A percentile compares a stretch with the other conserved stretches of the same genome.
These are phyloP conservation scores for Patellifolia procumbens DNA, from an alignment of 179 eudicot species.

Conservation along the genomic window DNA sequence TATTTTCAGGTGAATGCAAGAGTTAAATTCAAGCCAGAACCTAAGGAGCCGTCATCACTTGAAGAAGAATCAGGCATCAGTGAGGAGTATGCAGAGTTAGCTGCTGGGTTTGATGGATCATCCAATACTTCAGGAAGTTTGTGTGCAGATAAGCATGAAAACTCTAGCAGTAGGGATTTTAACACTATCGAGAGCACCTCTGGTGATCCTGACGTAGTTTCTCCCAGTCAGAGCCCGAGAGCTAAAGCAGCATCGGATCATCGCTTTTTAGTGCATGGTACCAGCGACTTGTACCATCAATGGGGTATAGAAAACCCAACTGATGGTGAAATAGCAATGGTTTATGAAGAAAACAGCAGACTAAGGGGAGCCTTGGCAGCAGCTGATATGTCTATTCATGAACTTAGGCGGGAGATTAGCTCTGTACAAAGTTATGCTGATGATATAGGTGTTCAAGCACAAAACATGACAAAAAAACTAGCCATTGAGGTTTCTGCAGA, in stretches of 20 bases:
- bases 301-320: conserved; percentile 56
- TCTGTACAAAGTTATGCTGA: conserved; percentile 66
- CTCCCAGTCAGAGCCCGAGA: conserved; percentile 47
- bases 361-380: conserved; percentile 68
- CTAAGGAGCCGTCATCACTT: conserved; percentile 67
- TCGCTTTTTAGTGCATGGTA: conserved; percentile 41
- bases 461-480: conserved; percentile 55
- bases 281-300: conserved; percentile 51
- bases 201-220: conserved; percentile 46
- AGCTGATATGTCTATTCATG: conserved; percentile 68
- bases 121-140: conserved; percentile 80
- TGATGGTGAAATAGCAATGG: conserved; percentile 58
- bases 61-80: conserved; percentile 65
- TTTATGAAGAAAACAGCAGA: conserved; percentile 66
- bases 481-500: conserved; percentile 64
- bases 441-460: conserved; percentile 66
- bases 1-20: conserved; percentile 53
- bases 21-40: conserved; percentile 54
- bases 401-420: conserved; percentile 67
- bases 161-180: conserved; percentile 56
- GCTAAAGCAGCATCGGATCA: conserved; percentile 48
- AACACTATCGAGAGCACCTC: conserved; percentile 71
- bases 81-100: conserved; percentile 66
- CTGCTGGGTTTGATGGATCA: conserved; percentile 67
- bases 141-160: conserved; percentile 72